Percentiles rank a stretch among this genome's conserved stretches.
Conservation (phyloP, 2,329 filamentous ascomycete species). For the Whalleya microplaca region DNA sequence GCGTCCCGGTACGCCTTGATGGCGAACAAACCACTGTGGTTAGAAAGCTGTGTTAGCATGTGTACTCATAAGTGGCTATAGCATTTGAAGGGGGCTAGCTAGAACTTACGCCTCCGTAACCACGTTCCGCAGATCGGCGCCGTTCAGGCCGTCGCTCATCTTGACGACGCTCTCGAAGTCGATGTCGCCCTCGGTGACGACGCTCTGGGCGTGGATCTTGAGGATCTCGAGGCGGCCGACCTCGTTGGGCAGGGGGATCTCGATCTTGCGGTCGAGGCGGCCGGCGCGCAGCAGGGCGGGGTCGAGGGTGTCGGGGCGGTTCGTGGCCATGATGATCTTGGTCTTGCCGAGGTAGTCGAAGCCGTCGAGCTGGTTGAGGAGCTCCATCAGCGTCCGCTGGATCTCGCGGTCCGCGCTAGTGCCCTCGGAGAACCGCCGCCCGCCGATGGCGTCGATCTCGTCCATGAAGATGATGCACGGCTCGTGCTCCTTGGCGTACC, state of each 20-base stretch:
- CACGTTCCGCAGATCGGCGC: conserved; percentile 95
- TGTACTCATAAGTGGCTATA: not conserved
- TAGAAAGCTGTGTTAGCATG: conserved; percentile 31
- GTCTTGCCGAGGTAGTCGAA: conserved; percentile 99
- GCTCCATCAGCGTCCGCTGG: conserved; percentile 96
- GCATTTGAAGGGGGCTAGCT: not conserved
- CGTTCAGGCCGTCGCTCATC: conserved; percentile 98
- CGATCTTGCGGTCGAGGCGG: conserved; percentile 94
- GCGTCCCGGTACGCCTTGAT: conserved; percentile 98
- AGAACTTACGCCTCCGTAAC: conserved; percentile 92
- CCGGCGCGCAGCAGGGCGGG: conserved; percentile 90
- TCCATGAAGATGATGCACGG: conserved; percentile 99
- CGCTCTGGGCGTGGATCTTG: conserved; percentile 91
- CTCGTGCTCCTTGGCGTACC: conserved; percentile 98
- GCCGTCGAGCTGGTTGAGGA: conserved; percentile 96
- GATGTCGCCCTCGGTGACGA: conserved; percentile 90
- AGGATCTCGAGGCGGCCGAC: conserved; percentile 94
- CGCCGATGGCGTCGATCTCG: conserved; percentile 98
- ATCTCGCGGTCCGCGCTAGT: conserved; percentile 98
- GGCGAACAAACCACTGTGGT: conserved; percentile 89
- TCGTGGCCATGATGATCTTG: conserved; percentile 99
- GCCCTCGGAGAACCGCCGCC: conserved; percentile 93
- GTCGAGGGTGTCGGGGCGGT: conserved; percentile 94
- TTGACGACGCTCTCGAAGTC: conserved; percentile 99
- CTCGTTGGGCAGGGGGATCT: conserved; percentile 96